Percentiles rank a stretch among this genome's conserved stretches.
These are phyloP conservation scores for Trichoderma virens DNA, from an alignment of 495 filamentous ascomycete species.

Conservation along the genomic window DNA sequence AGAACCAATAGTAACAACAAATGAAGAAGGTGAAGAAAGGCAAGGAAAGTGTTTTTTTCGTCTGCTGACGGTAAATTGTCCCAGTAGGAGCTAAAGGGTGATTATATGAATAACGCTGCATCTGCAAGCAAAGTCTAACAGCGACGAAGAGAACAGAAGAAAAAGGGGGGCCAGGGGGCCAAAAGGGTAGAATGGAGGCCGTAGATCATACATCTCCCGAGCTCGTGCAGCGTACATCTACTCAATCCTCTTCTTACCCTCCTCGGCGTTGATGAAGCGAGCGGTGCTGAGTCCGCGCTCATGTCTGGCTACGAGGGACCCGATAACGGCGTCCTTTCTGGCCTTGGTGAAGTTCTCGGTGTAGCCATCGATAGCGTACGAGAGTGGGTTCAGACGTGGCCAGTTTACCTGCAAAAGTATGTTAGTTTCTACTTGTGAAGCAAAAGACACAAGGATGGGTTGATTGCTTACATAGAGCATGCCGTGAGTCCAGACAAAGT, in stretches of 20 bases:
- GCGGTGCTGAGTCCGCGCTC: slow-evolving; percentile 73
- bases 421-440: neutral
- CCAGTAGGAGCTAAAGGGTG: neutral
- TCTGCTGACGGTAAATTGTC: neutral
- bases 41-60: neutral
- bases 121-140: slow-evolving; percentile 9
- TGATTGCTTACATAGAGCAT: slow-evolving; percentile 82
- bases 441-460: neutral
- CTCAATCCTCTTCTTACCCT: slow-evolving; percentile 95
- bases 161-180: too few relatives aligned
- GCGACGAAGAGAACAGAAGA: neutral
- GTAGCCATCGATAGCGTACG: slow-evolving; percentile 78
- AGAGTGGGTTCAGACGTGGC: slow-evolving; percentile 86
- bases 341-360: slow-evolving; percentile 76
- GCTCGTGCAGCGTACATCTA: slow-evolving; percentile 24
- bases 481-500: slow-evolving; percentile 73
- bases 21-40: neutral
- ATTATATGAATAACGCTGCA: slow-evolving; percentile 1
- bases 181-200: neutral
- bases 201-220: neutral
- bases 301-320: slow-evolving; percentile 60
- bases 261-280: slow-evolving; percentile 73
- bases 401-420: slow-evolving; percentile 70
- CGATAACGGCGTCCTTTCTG: slow-evolving; percentile 67
- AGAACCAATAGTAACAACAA: neutral